Base-by-base conservation (phyloP, 768 basidiomycete genomes). In the Lentinula guzmanii region DNA sequence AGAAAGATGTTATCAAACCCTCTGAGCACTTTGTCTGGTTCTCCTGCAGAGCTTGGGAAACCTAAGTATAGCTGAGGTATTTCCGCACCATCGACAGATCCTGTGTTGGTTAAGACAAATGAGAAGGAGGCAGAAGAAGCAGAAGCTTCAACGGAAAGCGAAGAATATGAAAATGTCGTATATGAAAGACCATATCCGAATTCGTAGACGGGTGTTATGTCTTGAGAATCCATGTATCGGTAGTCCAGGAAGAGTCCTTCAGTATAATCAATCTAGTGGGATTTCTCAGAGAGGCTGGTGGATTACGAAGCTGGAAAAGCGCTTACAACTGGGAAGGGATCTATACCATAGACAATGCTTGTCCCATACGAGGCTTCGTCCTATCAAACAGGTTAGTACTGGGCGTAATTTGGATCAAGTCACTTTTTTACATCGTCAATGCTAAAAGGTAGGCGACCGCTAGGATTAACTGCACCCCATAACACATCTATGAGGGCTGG, bases 141-240 rank as follows among this genome's bases (percentile, higher is more conserved):
- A 2, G 76, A 72, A 11, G 72, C 60, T 7, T 69, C 51, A 52
- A 84, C 73, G 3, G 75, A 68, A 45, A 89, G 70, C 18, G 74
- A 71, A 8, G 85, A 82, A 70, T 89, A 90, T 3, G 77, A 68
- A 70, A 91, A 93, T 0, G 79, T 82, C 52, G 90, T 90, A 71
- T 91, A 93, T 3, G 83, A 85, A 13, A 91, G 75, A 1, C 90
- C 90, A 68, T 82, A 90, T 4, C 89, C 89, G 70, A 90, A 91
- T 65, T 84, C 80, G 68, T 78, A 87, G 46, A 81, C 78, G 0
- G 86, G 86, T 1, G 66, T 69, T 56, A 86, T 82, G 63, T 72
- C 72, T 35, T 82, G 71, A 15, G 76, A 74, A 56, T 85, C 84
- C 75, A 88, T 85, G 71, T 82, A 81, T 7, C 85, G 80, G 67